These are phyloP conservation scores for Phaeotremella fagi DNA, from an alignment of 768 basidiomycete species.

Conservation along the genomic window DNA sequence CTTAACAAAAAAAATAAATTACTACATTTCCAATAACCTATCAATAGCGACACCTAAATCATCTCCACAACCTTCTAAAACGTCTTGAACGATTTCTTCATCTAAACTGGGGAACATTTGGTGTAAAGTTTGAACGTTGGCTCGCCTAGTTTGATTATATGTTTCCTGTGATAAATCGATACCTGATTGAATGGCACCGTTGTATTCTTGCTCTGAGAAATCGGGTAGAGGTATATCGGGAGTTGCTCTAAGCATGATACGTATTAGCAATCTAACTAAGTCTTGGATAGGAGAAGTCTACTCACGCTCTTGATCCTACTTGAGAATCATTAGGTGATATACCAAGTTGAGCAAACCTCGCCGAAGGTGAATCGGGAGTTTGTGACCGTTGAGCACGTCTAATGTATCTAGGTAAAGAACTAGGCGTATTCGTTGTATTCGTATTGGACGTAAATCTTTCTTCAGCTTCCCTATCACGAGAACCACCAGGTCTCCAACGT, in stretches of 20 bases:
- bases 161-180: slow-evolving; percentile 68
- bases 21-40: slow-evolving; percentile 39
- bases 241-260: neutral
- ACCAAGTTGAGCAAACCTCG: slow-evolving; percentile 13
- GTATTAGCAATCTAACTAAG: neutral
- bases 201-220: slow-evolving; percentile 25
- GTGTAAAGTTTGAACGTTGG: slow-evolving; percentile 60
- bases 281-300: neutral
- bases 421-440: too few species aligned
- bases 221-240: slow-evolving; percentile 10
- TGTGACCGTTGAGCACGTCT: slow-evolving; percentile 8
- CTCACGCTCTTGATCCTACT: slow-evolving; percentile 12
- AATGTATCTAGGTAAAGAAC: slow-evolving; percentile 9
- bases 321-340: slow-evolving; percentile 5
- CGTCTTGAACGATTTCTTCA: slow-evolving; percentile 76
- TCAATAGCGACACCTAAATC: slow-evolving; percentile 90
- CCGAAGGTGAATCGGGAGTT: slow-evolving; percentile 26
- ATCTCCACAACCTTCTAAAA: slow-evolving; percentile 80
- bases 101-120: slow-evolving; percentile 88
- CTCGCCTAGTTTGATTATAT: slow-evolving; percentile 62
- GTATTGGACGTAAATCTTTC: too few species aligned
- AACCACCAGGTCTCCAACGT: slow-evolving; percentile 14
- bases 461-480: slow-evolving; percentile 6
- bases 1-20: neutral
- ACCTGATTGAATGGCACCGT: slow-evolving; percentile 53